Evolutionary conservation across 176 grass and related monocot species (phyloP).

Genomic region (Avena sativa): DNA sequence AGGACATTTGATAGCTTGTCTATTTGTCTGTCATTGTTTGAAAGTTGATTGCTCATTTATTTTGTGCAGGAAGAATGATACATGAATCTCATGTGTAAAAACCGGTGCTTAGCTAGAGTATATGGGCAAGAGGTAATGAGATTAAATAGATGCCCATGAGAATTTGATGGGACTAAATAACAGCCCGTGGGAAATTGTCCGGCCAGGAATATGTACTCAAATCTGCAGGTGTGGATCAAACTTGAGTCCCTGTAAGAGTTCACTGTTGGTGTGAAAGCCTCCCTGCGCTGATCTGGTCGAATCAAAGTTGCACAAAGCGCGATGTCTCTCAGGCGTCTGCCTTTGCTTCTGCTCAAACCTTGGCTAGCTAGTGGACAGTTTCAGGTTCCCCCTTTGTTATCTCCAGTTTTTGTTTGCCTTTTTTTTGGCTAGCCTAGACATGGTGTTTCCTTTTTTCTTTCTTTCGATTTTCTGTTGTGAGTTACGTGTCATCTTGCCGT

Average conservation of each 20-base stretch:
- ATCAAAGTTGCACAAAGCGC: neutral
- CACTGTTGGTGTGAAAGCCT: too few relatives aligned
- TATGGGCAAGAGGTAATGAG: neutral
- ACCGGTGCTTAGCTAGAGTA: neutral
- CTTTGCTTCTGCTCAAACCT: neutral
- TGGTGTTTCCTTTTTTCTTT: neutral
- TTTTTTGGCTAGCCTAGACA: neutral
- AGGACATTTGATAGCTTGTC: neutral
- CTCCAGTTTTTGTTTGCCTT: neutral
- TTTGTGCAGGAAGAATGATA: neutral
- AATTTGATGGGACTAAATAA: neutral
- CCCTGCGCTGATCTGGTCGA: neutral
- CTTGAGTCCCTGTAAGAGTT: neutral
- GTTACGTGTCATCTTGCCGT: too few relatives aligned
- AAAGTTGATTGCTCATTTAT: neutral
- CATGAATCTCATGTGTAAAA: neutral
- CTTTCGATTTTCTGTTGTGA: neutral
- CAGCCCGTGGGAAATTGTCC: neutral
- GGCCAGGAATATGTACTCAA: neutral
- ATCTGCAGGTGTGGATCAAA: neutral
- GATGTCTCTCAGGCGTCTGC: neutral
- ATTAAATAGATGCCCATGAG: neutral
- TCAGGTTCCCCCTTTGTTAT: neutral
- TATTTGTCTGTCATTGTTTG: neutral
- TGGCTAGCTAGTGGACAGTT: neutral